Percentiles rank a stretch among this genome's conserved stretches.
Conservation (phyloP, 176 grass and related monocot species). For the Musa schizocarpa region DNA sequence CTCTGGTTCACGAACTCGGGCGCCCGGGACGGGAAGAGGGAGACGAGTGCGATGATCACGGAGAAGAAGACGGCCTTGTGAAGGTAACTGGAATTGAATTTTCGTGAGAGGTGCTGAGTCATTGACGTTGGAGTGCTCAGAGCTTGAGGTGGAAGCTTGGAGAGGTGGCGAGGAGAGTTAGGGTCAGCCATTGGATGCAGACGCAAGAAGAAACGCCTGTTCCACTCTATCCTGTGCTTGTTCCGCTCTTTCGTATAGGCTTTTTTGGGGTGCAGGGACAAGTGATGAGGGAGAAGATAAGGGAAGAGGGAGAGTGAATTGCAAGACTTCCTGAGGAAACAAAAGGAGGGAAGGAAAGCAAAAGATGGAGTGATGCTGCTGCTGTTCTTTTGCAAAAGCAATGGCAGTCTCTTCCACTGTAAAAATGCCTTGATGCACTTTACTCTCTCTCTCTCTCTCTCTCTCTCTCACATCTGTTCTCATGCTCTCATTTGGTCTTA, state of each 20-base stretch:
- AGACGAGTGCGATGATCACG: conserved; percentile 48
- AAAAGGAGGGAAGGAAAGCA: not conserved
- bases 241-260: too few relatives aligned
- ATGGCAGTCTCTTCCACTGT: not conserved
- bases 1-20: conserved; percentile 32
- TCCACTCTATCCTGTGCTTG: not conserved
- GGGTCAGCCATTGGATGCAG: conserved; percentile 42
- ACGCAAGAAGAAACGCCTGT: not conserved
- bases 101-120: not conserved
- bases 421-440: not conserved
- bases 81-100: conserved; percentile 25
- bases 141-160: conserved; percentile 25
- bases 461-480: too few relatives aligned
- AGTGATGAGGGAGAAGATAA: not conserved
- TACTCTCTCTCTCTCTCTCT: too few relatives aligned
- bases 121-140: not conserved
- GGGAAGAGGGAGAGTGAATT: not conserved
- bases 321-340: not conserved
- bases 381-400: not conserved
- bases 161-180: conserved; percentile 31
- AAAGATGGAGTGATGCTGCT: not conserved
- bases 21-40: conserved; percentile 45
- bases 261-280: not conserved
- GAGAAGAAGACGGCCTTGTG: conserved; percentile 43
- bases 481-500: too few relatives aligned